Percentiles rank a stretch among this genome's conserved stretches.
Conservation (phyloP, 106 monocot genomes). For the Platanthera zijinensis region DNA sequence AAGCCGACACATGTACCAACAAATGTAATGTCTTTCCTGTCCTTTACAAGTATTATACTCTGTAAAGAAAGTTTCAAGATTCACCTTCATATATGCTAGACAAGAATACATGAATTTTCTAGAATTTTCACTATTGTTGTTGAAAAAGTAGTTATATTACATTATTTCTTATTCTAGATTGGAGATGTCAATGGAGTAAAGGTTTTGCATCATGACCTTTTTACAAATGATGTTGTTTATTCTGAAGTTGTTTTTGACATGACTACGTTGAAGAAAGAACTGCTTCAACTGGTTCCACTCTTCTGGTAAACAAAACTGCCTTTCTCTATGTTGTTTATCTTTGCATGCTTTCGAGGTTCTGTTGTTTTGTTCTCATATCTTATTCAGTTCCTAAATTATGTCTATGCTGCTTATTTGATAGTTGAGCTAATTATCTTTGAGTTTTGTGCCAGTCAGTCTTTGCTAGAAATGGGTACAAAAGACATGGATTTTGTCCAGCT, state of each 20-base stretch:
- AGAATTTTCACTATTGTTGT: not conserved
- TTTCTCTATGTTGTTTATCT: not conserved
- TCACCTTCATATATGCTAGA: not conserved
- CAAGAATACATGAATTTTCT: not conserved
- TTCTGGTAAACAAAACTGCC: slow-evolving; percentile 62
- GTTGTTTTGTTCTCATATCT: not conserved
- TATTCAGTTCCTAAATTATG: not conserved
- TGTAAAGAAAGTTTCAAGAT: too few relatives aligned
- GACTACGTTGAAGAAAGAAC: slow-evolving; percentile 77
- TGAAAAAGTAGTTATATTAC: not conserved
- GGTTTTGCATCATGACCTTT: slow-evolving; percentile 87
- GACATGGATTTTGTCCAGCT: slow-evolving; percentile 95
- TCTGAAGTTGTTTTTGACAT: slow-evolving; percentile 98
- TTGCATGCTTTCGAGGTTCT: not conserved
- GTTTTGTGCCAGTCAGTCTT: slow-evolving; percentile 70
- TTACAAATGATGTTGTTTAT: slow-evolving; percentile 96
- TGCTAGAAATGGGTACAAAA: slow-evolving; percentile 99
- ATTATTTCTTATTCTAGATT: slow-evolving; percentile 38
- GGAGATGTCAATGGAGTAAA: slow-evolving; percentile 79
- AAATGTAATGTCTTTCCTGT: slow-evolving; percentile 36
- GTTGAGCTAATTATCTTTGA: slow-evolving; percentile 4
- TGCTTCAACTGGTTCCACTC: slow-evolving; percentile 75
- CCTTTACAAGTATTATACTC: not conserved
- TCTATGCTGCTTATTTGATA: slow-evolving; percentile 1
- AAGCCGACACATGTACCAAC: slow-evolving; percentile 79